A percentile compares a stretch with the other conserved stretches of the same genome.
phyloP scores from a whole-genome alignment of 495 filamentous ascomycete genomes.

The Aspergillus leporis region DNA sequence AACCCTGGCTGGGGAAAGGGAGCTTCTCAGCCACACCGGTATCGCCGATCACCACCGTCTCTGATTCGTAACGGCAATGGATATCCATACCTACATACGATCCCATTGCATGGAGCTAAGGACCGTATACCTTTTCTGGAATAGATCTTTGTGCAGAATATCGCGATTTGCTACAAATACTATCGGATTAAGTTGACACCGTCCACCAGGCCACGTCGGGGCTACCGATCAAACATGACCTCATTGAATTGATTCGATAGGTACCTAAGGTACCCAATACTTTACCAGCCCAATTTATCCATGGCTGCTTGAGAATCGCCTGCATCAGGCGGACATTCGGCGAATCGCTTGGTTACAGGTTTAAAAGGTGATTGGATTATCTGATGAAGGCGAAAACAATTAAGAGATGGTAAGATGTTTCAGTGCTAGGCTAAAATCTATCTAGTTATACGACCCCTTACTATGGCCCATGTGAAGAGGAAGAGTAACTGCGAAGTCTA shows the following conservation, averaged over 20 bases:
- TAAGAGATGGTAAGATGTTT: background rate
- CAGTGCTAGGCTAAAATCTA: background rate
- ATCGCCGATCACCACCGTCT: background rate
- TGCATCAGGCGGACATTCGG: constrained; percentile 10
- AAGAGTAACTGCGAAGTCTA: background rate
- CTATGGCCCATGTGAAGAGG: background rate
- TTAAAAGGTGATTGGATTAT: background rate
- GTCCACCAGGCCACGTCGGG: constrained; percentile 8
- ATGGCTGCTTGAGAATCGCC: background rate
- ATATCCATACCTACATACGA: background rate
- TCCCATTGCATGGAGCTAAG: background rate
- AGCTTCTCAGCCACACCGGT: constrained; percentile 14
- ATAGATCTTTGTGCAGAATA: background rate
- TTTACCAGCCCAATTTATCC: constrained; percentile 11
- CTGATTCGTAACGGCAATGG: background rate
- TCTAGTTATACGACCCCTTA: background rate
- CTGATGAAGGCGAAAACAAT: background rate
- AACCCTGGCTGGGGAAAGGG: background rate
- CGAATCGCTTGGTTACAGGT: background rate
- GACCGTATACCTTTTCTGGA: background rate
- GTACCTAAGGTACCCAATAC: constrained; percentile 18
- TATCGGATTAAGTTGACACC: constrained; percentile 3
- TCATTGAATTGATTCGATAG: background rate
- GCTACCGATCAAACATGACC: background rate
- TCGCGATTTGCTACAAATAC: background rate